A percentile compares a stretch with the other conserved stretches of the same genome.
phyloP scores from a whole-genome alignment of 768 basidiomycete genomes.

The Auricularia cornea region DNA sequence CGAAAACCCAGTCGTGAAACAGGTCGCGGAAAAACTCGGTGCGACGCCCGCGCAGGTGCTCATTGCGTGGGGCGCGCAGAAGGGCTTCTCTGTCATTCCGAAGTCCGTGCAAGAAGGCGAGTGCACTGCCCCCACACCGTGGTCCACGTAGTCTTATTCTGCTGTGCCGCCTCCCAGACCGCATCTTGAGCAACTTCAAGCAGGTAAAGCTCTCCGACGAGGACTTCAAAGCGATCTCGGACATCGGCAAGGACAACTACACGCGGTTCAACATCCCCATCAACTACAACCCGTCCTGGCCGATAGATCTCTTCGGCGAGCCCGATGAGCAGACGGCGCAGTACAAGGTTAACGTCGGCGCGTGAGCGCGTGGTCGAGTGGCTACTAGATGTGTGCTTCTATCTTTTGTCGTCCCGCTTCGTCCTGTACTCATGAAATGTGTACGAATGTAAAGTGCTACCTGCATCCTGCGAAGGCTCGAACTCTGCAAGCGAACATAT shows the following conservation, averaged over 20 bases:
- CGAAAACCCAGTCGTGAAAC: constrained; percentile 52
- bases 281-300: constrained; percentile 55
- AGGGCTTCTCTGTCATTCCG: constrained; percentile 81
- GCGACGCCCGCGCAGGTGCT: constrained; percentile 76
- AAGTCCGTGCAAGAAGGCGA: constrained; percentile 48
- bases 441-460: no score
- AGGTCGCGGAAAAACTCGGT: constrained; percentile 52
- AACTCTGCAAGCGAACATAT: no score
- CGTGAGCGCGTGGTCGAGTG: no score
- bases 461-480: no score
- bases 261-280: constrained; percentile 56
- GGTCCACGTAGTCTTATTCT: no score
- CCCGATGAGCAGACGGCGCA: constrained; percentile 39
- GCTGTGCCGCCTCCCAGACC: constrained; percentile 24
- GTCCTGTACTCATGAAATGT: no score
- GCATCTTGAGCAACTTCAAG: constrained; percentile 70
- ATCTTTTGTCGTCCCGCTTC: no score
- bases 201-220: constrained; percentile 59
- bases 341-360: constrained; percentile 6
- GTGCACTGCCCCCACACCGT: no score
- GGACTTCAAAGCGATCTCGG: constrained; percentile 53
- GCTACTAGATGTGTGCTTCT: no score
- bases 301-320: constrained; percentile 65
- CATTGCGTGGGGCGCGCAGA: constrained; percentile 67
- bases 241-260: constrained; percentile 41